Conservation (phyloP, 2,329 filamentous ascomycete genomes). For the Colletotrichum liriopes region DNA sequence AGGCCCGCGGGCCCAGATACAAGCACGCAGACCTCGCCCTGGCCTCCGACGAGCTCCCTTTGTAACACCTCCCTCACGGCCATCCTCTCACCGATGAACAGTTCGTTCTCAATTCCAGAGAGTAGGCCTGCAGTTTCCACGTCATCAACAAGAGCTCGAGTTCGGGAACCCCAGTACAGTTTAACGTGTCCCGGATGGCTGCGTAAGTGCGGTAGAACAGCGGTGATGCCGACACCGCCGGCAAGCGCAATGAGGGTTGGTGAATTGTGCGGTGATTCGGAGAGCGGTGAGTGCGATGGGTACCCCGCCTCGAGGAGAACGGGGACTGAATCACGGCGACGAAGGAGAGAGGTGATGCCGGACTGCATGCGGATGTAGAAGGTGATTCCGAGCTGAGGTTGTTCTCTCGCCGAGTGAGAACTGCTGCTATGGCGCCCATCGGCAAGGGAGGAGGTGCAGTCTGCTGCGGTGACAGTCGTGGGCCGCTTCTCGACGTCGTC, state of each 20-base stretch:
- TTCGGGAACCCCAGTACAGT: slow-evolving; percentile 25
- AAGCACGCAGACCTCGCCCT: slow-evolving; percentile 30
- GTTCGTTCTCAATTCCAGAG: slow-evolving; percentile 16
- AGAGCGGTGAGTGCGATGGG: slow-evolving; percentile 46
- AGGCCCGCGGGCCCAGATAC: slow-evolving; percentile 39
- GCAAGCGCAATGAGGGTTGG: slow-evolving; percentile 50
- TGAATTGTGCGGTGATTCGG: slow-evolving; percentile 5
- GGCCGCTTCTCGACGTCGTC: not conserved
- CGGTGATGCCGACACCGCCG: slow-evolving; percentile 52
- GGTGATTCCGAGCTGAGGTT: not conserved
- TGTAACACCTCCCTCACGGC: not conserved
- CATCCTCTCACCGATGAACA: slow-evolving; percentile 11
- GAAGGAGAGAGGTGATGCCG: slow-evolving; percentile 33
- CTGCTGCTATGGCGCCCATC: not conserved
- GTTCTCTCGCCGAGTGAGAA: not conserved
- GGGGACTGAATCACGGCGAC: slow-evolving; percentile 43
- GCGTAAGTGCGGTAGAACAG: slow-evolving; percentile 45
- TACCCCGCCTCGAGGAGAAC: slow-evolving; percentile 51
- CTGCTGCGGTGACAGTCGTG: not conserved
- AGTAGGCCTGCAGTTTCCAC: not conserved
- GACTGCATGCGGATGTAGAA: not conserved
- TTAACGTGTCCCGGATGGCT: not conserved
- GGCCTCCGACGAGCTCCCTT: slow-evolving; percentile 12
- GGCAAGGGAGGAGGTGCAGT: not conserved
- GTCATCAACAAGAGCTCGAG: slow-evolving; percentile 15